Evolutionary conservation across 345 rosid species (phyloP).

Genomic region (Zanthoxylum bungeanum): DNA sequence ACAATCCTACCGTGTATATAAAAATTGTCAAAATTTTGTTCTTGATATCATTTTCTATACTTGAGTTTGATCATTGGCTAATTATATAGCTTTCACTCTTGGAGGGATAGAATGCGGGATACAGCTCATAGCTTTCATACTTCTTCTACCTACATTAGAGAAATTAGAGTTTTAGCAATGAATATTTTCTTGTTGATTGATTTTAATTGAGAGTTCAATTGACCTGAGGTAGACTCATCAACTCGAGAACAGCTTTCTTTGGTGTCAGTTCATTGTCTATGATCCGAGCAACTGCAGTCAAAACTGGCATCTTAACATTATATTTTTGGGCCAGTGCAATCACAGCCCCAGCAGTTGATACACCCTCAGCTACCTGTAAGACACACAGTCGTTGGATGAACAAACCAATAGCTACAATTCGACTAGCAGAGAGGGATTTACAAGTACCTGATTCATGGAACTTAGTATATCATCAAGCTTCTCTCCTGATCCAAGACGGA

Average conservation of each 20-base stretch:
- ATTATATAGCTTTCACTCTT: not conserved
- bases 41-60: not conserved
- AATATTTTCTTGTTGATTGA: not conserved
- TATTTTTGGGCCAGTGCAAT: slow-evolving; percentile 94
- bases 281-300: slow-evolving; percentile 93
- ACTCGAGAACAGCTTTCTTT: slow-evolving; percentile 72
- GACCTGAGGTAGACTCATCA: slow-evolving; percentile 87
- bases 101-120: not conserved
- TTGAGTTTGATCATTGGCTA: not conserved
- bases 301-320: slow-evolving; percentile 84
- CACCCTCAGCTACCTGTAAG: slow-evolving; percentile 86
- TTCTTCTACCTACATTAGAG: slow-evolving; percentile 57
- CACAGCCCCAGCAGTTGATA: slow-evolving; percentile 93
- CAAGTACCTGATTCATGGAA: slow-evolving; percentile 82
- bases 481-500: slow-evolving; percentile 93
- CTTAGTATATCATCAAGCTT: slow-evolving; percentile 67
- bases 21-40: not conserved
- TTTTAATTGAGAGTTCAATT: slow-evolving; percentile 12
- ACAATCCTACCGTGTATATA: not conserved
- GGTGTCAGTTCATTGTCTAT: slow-evolving; percentile 87
- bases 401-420: slow-evolving; percentile 10
- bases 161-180: not conserved
- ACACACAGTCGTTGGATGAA: not conserved
- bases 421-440: slow-evolving; percentile 7
- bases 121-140: slow-evolving; percentile 35